Percentiles rank a stretch among this genome's conserved stretches.
These are phyloP conservation scores for Cercospora sesami DNA, from an alignment of 2,329 filamentous ascomycete species.

Conservation along the genomic window DNA sequence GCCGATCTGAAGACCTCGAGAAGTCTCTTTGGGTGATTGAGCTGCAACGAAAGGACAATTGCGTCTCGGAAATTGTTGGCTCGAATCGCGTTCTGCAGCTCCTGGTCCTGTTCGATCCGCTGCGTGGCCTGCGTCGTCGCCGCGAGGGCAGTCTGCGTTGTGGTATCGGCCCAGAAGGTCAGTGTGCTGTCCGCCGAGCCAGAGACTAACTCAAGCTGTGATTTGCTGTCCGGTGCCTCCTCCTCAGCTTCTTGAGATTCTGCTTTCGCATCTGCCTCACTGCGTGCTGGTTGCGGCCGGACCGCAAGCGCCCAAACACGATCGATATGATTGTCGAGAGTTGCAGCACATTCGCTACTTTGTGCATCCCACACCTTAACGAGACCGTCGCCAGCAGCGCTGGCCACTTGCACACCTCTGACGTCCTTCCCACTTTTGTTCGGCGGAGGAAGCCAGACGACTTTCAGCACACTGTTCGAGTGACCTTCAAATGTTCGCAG, in stretches of 20 bases:
- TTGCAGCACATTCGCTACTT: conserved; percentile 80
- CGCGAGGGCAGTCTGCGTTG: conserved; percentile 72
- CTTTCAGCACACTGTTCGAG: conserved; percentile 91
- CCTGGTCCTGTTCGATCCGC: conserved; percentile 90
- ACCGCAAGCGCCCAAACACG: conserved; percentile 87
- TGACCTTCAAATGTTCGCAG: conserved; percentile 94
- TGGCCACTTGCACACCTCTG: conserved; percentile 71
- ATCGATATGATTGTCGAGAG: conserved; percentile 95
- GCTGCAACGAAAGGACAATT: conserved; percentile 84
- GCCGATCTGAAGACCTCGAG: conserved; percentile 82
- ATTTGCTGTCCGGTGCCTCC: conserved; percentile 18
- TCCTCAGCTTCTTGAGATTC: conserved; percentile 36
- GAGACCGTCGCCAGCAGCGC: conserved; percentile 87
- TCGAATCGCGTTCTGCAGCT: conserved; percentile 88
- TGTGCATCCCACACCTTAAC: conserved; percentile 96
- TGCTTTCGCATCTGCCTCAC: conserved; percentile 16
- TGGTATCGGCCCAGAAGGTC: conserved; percentile 95
- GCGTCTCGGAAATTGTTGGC: conserved; percentile 87
- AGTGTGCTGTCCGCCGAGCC: conserved; percentile 90
- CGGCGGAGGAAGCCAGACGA: conserved; percentile 73
- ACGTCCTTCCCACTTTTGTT: conserved; percentile 48
- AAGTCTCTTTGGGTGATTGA: conserved; percentile 89
- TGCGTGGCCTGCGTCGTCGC: conserved; percentile 72
- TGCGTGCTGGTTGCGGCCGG: conserved; percentile 52
- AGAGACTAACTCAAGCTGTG: conserved; percentile 73